Conservation (phyloP, 768 basidiomycete genomes). For the Tulasnella sp. region DNA sequence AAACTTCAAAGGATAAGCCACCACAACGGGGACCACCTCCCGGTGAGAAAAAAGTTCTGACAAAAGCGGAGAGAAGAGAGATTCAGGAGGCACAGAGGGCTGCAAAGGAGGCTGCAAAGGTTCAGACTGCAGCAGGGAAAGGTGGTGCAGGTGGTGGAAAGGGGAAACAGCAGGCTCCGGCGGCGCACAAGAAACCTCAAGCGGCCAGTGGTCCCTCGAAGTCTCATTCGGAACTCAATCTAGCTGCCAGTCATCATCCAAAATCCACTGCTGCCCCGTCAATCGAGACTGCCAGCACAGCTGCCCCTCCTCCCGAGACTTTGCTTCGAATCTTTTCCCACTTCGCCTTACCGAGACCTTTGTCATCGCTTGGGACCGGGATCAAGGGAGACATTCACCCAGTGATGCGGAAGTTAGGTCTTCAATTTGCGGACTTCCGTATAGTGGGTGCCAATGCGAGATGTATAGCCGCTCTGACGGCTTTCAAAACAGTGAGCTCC, state of each 20-base stretch:
- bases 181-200: neutral
- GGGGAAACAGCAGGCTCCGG: neutral
- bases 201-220: neutral
- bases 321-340: conserved; percentile 68
- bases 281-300: conserved; percentile 20
- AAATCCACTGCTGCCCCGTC: conserved; percentile 18
- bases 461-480: conserved; percentile 83
- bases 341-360: conserved; percentile 60
- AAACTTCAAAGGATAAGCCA: neutral
- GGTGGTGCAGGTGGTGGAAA: neutral
- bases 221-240: neutral
- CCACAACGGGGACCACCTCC: conserved; percentile 17
- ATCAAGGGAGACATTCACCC: conserved; percentile 85
- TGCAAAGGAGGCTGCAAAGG: conserved; percentile 53
- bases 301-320: conserved; percentile 5
- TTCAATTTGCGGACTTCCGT: conserved; percentile 86
- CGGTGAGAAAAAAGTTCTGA: conserved; percentile 51
- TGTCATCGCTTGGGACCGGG: neutral
- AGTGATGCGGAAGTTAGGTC: conserved; percentile 71
- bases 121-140: conserved; percentile 22
- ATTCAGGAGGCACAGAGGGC: conserved; percentile 74
- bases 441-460: conserved; percentile 93
- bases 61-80: conserved; percentile 72
- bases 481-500: conserved; percentile 76
- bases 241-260: neutral